Conservation (phyloP, 495 filamentous ascomycete species). For the Glonium stellatum region DNA sequence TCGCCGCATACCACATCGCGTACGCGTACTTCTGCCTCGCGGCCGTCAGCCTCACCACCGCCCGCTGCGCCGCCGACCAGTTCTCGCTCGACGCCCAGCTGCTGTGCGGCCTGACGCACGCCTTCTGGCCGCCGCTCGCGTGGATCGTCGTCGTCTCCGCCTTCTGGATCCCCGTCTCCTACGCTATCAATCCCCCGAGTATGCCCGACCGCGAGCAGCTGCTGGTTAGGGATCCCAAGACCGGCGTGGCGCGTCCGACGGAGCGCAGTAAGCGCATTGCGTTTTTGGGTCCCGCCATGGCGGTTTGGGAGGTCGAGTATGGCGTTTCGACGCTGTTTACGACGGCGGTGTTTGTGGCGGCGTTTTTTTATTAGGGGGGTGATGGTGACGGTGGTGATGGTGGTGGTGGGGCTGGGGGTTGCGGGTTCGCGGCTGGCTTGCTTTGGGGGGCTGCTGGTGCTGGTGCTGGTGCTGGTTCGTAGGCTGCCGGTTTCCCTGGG, state of each 20-base stretch:
- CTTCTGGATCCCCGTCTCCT: constrained; percentile 39
- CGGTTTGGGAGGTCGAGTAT: too few relatives aligned
- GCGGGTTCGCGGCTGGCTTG: too few relatives aligned
- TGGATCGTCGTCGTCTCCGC: constrained; percentile 34
- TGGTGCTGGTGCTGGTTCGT: too few relatives aligned
- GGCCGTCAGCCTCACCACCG: constrained; percentile 33
- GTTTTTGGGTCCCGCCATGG: too few relatives aligned
- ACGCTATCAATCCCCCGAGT: constrained; percentile 41
- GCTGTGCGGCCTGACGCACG: constrained; percentile 42
- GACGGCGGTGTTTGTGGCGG: too few relatives aligned
- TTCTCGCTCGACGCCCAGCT: constrained; percentile 31
- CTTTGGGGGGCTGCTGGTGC: too few relatives aligned
- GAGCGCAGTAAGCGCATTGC: constrained; percentile 7
- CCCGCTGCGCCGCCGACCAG: constrained; percentile 35
- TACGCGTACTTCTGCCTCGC: constrained; percentile 36
- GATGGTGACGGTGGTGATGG: too few relatives aligned
- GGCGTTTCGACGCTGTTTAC: too few relatives aligned
- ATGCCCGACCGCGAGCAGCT: constrained; percentile 43
- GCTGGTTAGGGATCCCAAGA: constrained; percentile 40
- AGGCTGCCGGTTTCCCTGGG: too few relatives aligned
- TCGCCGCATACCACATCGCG: neutral
- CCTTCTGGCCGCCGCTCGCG: constrained; percentile 43
- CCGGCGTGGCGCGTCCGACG: constrained; percentile 41
- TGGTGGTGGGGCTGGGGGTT: too few relatives aligned
- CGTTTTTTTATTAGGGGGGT: too few relatives aligned